Evolutionary conservation across 2,329 filamentous ascomycete genomes (phyloP).

Genomic region (Pseudohalonectria lignicola): DNA sequence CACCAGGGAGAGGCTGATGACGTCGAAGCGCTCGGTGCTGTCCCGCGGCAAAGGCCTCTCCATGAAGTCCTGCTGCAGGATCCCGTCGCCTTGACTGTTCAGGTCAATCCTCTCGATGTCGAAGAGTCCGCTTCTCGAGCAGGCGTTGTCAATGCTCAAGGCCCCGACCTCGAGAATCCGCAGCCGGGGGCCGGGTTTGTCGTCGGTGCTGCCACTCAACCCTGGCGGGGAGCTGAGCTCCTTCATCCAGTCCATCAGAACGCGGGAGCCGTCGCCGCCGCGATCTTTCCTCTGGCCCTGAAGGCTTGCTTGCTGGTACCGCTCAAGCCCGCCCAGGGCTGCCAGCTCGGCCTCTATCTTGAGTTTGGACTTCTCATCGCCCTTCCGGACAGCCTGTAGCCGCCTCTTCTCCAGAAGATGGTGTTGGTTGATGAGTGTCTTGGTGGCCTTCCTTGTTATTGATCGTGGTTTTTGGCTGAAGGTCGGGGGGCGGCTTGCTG

Average conservation of each 20-base stretch:
- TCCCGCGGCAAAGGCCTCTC: conserved; percentile 59
- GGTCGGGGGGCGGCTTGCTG: conserved; percentile 45
- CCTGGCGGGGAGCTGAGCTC: conserved; percentile 6
- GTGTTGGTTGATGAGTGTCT: conserved; percentile 52
- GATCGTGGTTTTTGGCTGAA: conserved; percentile 36
- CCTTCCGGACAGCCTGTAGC: conserved; percentile 41
- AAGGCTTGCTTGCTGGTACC: conserved; percentile 58
- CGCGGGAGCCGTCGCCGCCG: conserved; percentile 54
- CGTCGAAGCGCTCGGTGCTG: conserved; percentile 61
- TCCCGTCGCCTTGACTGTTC: conserved; percentile 72
- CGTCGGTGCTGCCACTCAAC: conserved; percentile 6
- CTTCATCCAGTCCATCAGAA: conserved; percentile 53
- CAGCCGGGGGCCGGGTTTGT: conserved; percentile 21
- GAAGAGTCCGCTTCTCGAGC: conserved; percentile 61
- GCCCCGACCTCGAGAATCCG: conserved; percentile 83
- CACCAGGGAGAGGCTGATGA: conserved; percentile 85
- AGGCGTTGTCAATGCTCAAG: conserved; percentile 74
- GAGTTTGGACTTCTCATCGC: conserved; percentile 36
- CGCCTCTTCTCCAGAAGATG: conserved; percentile 55
- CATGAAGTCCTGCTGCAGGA: conserved; percentile 92
- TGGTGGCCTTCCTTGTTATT: conserved; percentile 54
- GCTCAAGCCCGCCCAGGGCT: conserved; percentile 47
- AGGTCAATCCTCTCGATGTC: conserved; percentile 78
- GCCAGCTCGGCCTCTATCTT: conserved; percentile 41
- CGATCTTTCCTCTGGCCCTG: conserved; percentile 55